These are phyloP conservation scores for Phytomonas francai DNA, from an alignment of 208 protist genomes.

Conservation along the genomic window DNA sequence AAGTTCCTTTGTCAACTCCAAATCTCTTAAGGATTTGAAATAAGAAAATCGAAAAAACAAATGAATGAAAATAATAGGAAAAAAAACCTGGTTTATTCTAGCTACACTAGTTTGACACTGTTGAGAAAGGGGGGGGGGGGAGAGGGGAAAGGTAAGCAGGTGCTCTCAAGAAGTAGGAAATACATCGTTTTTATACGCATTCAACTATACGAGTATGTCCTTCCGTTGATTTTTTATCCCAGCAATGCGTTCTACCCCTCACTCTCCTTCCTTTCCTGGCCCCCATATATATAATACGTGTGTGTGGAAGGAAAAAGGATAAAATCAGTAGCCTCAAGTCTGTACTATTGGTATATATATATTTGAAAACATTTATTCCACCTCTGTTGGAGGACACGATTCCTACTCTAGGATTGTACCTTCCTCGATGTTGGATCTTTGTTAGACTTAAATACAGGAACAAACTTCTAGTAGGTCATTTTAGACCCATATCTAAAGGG, in stretches of 20 bases:
- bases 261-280: background rate
- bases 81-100: background rate
- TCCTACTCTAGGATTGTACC: background rate
- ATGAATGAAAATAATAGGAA: background rate
- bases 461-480: background rate
- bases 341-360: background rate
- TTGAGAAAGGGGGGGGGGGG: too few relatives aligned
- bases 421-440: background rate
- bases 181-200: background rate
- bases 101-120: background rate
- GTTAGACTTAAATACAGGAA: background rate
- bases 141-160: background rate
- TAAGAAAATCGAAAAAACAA: background rate
- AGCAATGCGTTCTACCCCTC: background rate
- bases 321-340: background rate
- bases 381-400: background rate
- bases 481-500: background rate
- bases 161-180: background rate
- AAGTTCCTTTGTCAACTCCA: background rate
- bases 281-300: background rate
- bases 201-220: background rate
- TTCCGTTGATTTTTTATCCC: background rate
- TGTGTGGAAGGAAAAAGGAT: background rate
- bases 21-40: background rate
- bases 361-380: background rate